These are phyloP conservation scores for Podaxis pistillaris DNA, from an alignment of 768 basidiomycete species.

Conservation along the genomic window DNA sequence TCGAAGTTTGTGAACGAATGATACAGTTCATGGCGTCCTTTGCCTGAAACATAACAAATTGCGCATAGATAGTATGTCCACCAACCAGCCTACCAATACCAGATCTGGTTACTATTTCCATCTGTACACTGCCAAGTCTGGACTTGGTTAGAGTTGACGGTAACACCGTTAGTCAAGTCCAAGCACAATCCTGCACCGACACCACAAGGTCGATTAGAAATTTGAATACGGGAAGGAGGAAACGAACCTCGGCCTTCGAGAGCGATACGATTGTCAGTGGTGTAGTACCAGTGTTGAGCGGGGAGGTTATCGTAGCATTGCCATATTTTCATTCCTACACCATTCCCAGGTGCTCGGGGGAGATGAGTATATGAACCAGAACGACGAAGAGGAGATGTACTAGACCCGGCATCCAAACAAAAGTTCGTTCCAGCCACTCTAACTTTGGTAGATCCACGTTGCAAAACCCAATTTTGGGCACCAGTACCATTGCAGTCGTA, in stretches of 20 bases:
- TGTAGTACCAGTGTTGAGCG: conserved; percentile 33
- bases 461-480: conserved; percentile 24
- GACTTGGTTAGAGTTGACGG: conserved; percentile 27
- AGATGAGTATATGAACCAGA: neutral
- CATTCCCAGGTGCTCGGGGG: conserved; percentile 19
- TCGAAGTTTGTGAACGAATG: too few relatives aligned
- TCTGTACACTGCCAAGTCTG: conserved; percentile 33
- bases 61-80: too few relatives aligned
- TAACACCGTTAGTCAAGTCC: conserved; percentile 28
- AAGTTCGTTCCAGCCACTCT: conserved; percentile 21
- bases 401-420: conserved; percentile 23
- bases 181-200: conserved; percentile 24
- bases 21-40: too few relatives aligned
- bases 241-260: conserved; percentile 25
- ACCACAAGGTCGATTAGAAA: neutral
- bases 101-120: conserved; percentile 28
- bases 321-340: conserved; percentile 24
- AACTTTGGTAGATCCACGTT: conserved; percentile 18
- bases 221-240: neutral
- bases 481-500: conserved; percentile 25
- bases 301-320: conserved; percentile 30
- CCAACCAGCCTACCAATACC: conserved; percentile 19
- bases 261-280: conserved; percentile 28
- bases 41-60: too few relatives aligned
- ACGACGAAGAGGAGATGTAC: conserved; percentile 1